Percentiles rank a stretch among this genome's conserved stretches.
These are phyloP conservation scores for Zarea fungicola DNA, from an alignment of 2,329 filamentous ascomycete species.

Conservation along the genomic window DNA sequence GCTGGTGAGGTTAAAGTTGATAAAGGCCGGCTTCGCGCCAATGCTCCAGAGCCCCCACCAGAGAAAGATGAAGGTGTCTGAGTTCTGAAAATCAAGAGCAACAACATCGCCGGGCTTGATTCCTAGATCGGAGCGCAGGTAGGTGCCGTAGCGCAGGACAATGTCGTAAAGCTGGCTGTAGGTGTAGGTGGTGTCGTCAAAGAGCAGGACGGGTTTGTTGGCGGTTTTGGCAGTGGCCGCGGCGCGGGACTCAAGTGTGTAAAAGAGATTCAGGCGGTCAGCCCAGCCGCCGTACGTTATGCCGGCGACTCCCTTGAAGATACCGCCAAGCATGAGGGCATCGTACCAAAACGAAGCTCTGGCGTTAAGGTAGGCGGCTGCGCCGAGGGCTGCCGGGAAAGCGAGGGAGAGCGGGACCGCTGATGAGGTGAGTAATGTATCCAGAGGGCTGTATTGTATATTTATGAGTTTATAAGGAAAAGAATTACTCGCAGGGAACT, in stretches of 20 bases:
- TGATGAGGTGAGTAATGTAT: no score
- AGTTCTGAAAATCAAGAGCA: slow-evolving; percentile 77
- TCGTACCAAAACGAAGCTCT: slow-evolving; percentile 64
- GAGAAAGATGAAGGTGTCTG: slow-evolving; percentile 69
- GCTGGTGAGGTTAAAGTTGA: slow-evolving; percentile 79
- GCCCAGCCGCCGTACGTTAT: slow-evolving; percentile 43
- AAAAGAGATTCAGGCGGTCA: slow-evolving; percentile 69
- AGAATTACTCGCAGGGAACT: not conserved
- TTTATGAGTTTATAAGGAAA: no score
- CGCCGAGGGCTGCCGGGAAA: slow-evolving; percentile 58
- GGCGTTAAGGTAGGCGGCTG: slow-evolving; percentile 72
- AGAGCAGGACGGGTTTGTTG: slow-evolving; percentile 58
- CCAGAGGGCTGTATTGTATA: no score
- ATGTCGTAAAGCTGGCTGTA: slow-evolving; percentile 71
- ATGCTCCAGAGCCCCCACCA: slow-evolving; percentile 77
- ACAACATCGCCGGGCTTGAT: slow-evolving; percentile 71
- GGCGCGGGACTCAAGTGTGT: slow-evolving; percentile 65
- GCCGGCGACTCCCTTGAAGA: slow-evolving; percentile 42
- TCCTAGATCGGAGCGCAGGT: slow-evolving; percentile 60
- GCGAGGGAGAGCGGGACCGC: slow-evolving; percentile 49
- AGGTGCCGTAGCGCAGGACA: slow-evolving; percentile 67
- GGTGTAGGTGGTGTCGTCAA: slow-evolving; percentile 63
- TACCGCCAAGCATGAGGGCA: slow-evolving; percentile 49
- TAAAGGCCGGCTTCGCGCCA: slow-evolving; percentile 76
- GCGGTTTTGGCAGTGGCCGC: slow-evolving; percentile 44